These are phyloP conservation scores for Melanomma pulvis-pyrius DNA, from an alignment of 495 filamentous ascomycete species.

Conservation along the genomic window DNA sequence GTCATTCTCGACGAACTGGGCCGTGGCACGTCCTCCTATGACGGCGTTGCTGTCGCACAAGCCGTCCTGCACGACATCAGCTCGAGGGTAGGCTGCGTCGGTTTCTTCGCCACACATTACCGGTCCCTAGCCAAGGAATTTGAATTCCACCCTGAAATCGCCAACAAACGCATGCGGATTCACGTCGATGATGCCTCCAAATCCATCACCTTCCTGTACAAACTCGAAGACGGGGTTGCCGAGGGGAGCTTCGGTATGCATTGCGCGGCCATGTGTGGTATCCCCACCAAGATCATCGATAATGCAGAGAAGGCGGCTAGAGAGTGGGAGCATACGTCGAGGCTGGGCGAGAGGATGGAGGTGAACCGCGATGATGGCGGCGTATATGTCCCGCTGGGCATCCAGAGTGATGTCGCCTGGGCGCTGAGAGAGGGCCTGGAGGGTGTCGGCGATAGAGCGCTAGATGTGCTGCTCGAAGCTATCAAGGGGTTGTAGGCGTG, in stretches of 20 bases:
- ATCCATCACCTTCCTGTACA: slow-evolving; percentile 91
- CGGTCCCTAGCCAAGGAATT: slow-evolving; percentile 93
- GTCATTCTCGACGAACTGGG: slow-evolving; percentile 98
- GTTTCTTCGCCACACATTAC: slow-evolving; percentile 99
- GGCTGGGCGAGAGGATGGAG: slow-evolving; percentile 85
- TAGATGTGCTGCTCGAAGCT: slow-evolving; percentile 74
- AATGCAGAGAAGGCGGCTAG: slow-evolving; percentile 86
- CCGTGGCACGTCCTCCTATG: slow-evolving; percentile 90
- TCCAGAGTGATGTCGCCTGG: slow-evolving; percentile 90
- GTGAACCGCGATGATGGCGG: slow-evolving; percentile 65
- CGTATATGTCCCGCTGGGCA: slow-evolving; percentile 77
- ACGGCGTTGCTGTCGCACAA: slow-evolving; percentile 95
- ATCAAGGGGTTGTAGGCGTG: slow-evolving; percentile 49
- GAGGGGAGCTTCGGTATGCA: slow-evolving; percentile 99
- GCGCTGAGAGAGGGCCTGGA: slow-evolving; percentile 61
- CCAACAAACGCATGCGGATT: slow-evolving; percentile 87
- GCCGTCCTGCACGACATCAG: slow-evolving; percentile 94
- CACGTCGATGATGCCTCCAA: slow-evolving; percentile 83
- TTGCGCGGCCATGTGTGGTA: slow-evolving; percentile 97
- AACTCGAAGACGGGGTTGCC: slow-evolving; percentile 90
- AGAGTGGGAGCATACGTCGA: slow-evolving; percentile 93
- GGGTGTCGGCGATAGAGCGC: slow-evolving; percentile 45
- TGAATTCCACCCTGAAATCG: slow-evolving; percentile 80
- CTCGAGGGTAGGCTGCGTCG: slow-evolving; percentile 86
- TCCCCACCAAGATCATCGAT: slow-evolving; percentile 79